Conservation (phyloP, 345 rosid genomes). For the Moringa oleifera region DNA sequence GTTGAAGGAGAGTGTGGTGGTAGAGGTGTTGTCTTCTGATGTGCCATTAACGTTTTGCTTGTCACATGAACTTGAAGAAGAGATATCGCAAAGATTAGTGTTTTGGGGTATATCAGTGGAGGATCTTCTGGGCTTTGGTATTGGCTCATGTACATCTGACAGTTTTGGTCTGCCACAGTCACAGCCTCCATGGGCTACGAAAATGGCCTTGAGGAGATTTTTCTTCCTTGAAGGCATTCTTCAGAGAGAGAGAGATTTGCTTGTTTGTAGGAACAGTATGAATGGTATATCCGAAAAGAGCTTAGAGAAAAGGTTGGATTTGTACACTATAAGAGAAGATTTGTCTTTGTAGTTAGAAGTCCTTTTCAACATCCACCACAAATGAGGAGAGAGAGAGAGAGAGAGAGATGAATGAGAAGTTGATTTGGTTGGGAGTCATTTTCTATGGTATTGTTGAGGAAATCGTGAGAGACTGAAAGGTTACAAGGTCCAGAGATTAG, state of each 20-base stretch:
- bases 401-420: too few relatives aligned
- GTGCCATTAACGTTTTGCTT: too few relatives aligned
- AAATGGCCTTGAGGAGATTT: constrained; percentile 15
- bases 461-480: too few relatives aligned
- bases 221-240: constrained; percentile 19
- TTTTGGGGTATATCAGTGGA: constrained; percentile 3
- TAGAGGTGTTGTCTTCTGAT: too few relatives aligned
- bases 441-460: too few relatives aligned
- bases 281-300: background rate
- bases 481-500: too few relatives aligned
- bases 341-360: constrained; percentile 13
- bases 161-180: constrained; percentile 28
- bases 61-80: too few relatives aligned
- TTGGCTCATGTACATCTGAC: constrained; percentile 34
- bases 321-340: background rate
- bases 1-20: constrained; percentile 25
- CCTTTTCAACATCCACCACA: constrained; percentile 1
- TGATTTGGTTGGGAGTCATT: too few relatives aligned
- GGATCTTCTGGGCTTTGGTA: constrained; percentile 11
- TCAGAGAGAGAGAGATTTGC: background rate
- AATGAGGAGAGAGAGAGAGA: too few relatives aligned
- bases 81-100: background rate
- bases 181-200: constrained; percentile 12
- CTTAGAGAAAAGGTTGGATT: background rate
- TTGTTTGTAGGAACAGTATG: too few relatives aligned